Base-by-base conservation (phyloP, 2,329 filamentous ascomycete genomes). In the Arthrinium puccinioides region DNA sequence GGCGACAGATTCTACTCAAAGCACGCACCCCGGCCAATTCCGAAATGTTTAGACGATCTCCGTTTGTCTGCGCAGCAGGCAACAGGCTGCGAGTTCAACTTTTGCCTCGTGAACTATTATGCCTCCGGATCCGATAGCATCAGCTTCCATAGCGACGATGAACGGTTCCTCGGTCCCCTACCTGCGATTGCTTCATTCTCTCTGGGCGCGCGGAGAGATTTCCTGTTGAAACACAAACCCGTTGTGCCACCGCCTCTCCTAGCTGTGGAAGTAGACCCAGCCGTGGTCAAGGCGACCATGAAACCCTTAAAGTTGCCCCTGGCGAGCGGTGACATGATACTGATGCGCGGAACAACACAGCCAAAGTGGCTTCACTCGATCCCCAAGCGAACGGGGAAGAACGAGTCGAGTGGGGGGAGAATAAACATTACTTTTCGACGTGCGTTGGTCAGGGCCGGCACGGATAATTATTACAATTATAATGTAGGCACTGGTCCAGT, bases 101-200 rank as follows among this genome's bases (percentile, higher is more conserved):
- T 89, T 54, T 84, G 80, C 42, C 69, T 90, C 2, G 82, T 90
- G 5, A 90, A 90, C 52, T 90, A 90, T 62, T 90, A 90, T 53
- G 80, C 81, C n/a, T 75, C 74, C 4, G 84, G 85, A 0, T 65
- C 76, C 6, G 84, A 90, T 55, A 86, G 81, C 47, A 90, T 90
- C 33, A 74, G 79, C 9, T 90, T 83, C 51, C 84, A 90, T 57
- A 84, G 79, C 33, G 86, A 90, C 47, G 84, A 90, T 51, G 86
- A 90, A 63, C 68, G 75, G 6, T 92, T 90, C 47, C 69, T 90
- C 0, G 85, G 84, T 0, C 46, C 61, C 0, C 62, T 81, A 14
- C 84, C 85, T 1, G 74, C 77, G 8, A 89, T 90, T 37, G 84
- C 84, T 1, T 87, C 81, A 0, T 79, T 88, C 50, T 82, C 79